phyloP scores from a whole-genome alignment of 2,329 filamentous ascomycete species.

The Chaetomiaceae sp. region DNA sequence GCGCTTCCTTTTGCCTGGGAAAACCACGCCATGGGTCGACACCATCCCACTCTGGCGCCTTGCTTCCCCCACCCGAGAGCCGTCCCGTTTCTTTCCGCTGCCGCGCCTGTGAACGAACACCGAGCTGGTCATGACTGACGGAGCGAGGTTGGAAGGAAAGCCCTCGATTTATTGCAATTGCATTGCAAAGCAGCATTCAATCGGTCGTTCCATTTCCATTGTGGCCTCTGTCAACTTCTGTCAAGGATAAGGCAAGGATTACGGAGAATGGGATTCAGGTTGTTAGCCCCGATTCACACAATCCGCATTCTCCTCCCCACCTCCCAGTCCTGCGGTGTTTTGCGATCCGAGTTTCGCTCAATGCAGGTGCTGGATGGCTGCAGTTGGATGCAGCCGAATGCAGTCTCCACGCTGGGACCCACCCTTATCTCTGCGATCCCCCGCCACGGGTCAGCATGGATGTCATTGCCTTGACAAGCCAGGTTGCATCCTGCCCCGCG shows the following conservation, averaged over 20 bases:
- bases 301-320: too few species aligned
- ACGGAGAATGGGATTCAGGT: too few species aligned
- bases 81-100: conserved; percentile 19
- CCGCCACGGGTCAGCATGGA: too few species aligned
- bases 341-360: too few species aligned
- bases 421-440: conserved; percentile 11
- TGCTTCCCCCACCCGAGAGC: conserved; percentile 2
- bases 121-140: too few species aligned
- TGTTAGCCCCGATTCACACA: too few species aligned
- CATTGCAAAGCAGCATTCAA: too few species aligned
- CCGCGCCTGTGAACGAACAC: not conserved
- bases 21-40: conserved; percentile 16
- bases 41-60: conserved; percentile 5
- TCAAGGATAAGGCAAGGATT: not conserved
- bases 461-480: conserved; percentile 4
- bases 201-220: not conserved
- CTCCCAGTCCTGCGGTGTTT: too few species aligned
- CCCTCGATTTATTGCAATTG: too few species aligned
- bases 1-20: not conserved
- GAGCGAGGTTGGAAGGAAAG: too few species aligned
- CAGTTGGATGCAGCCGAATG: too few species aligned
- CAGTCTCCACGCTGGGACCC: not conserved
- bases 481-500: not conserved
- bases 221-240: not conserved
- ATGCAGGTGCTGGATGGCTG: too few species aligned